Percentiles rank a stretch among this genome's conserved stretches.
phyloP scores from a whole-genome alignment of 768 basidiomycete genomes.

The Serendipita sp. region DNA sequence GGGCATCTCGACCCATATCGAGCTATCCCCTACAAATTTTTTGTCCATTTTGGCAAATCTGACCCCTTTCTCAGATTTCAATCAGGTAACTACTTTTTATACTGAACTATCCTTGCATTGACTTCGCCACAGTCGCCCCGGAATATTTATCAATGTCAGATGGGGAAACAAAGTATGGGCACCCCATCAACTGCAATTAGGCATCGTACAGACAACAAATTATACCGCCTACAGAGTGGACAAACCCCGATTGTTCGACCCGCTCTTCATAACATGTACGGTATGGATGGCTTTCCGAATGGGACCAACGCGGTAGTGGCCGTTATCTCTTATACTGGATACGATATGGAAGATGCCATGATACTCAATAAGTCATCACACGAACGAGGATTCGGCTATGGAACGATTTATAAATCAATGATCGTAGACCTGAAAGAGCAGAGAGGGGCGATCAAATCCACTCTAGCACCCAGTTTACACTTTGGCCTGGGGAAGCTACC shows the following conservation, averaged over 20 bases:
- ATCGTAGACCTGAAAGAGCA: constrained; percentile 78
- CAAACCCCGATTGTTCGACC: constrained; percentile 94
- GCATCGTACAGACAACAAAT: constrained; percentile 94
- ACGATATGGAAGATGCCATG: constrained; percentile 99
- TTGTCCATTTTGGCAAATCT: constrained; percentile 92
- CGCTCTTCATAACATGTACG: constrained; percentile 78
- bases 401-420: constrained; percentile 89
- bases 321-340: constrained; percentile 99
- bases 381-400: constrained; percentile 93
- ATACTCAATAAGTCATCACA: constrained; percentile 98
- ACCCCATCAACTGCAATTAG: constrained; percentile 84
- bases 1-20: constrained; percentile 74
- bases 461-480: constrained; percentile 53
- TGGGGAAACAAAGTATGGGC: constrained; percentile 99
- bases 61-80: constrained; percentile 98
- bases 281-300: constrained; percentile 96
- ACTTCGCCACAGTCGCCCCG: constrained; percentile 46
- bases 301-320: constrained; percentile 97
- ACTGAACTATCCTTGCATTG: constrained; percentile 3
- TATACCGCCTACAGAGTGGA: constrained; percentile 87
- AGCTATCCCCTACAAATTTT: constrained; percentile 88
- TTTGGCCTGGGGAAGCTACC: constrained; percentile 65
- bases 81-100: constrained; percentile 46
- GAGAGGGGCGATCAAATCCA: constrained; percentile 41
- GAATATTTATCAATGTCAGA: constrained; percentile 93